Conservation (phyloP, 2,329 filamentous ascomycete genomes). For the Venturiaceae sp. region DNA sequence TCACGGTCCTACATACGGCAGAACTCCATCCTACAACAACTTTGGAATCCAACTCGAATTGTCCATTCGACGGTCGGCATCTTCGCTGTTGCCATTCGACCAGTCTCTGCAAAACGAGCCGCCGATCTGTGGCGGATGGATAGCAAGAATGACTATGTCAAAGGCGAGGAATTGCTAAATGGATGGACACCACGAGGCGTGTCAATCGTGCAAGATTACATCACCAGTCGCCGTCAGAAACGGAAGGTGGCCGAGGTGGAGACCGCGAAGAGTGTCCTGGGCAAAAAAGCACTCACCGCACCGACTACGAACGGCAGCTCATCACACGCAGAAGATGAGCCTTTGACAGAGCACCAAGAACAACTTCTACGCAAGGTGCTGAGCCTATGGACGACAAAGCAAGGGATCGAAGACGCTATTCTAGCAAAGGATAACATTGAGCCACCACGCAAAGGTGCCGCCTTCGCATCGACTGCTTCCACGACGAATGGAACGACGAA, state of each 20-base stretch:
- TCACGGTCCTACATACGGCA: slow-evolving; percentile 77
- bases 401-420: slow-evolving; percentile 33
- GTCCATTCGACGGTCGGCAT: slow-evolving; percentile 80
- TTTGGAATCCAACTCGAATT: slow-evolving; percentile 78
- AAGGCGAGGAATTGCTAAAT: slow-evolving; percentile 79
- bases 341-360: slow-evolving; percentile 23
- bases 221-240: slow-evolving; percentile 63
- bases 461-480: slow-evolving; percentile 31
- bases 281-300: slow-evolving; percentile 33
- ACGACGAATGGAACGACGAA: slow-evolving; percentile 48
- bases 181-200: slow-evolving; percentile 86
- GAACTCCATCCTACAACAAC: slow-evolving; percentile 73
- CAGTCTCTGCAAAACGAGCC: slow-evolving; percentile 80
- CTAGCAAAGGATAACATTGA: slow-evolving; percentile 46
- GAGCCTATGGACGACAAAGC: slow-evolving; percentile 49
- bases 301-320: slow-evolving; percentile 10
- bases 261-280: slow-evolving; percentile 57
- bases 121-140: slow-evolving; percentile 96
- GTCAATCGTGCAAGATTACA: slow-evolving; percentile 81
- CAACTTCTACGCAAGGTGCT: slow-evolving; percentile 44
- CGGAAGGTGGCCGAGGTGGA: slow-evolving; percentile 72
- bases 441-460: slow-evolving; percentile 55
- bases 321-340: slow-evolving; percentile 15
- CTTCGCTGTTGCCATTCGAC: slow-evolving; percentile 78
- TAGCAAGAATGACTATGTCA: slow-evolving; percentile 89